Evolutionary conservation across 192 early-diverging fungal species (phyloP).

Genomic region (Radiomyces spectabilis): DNA sequence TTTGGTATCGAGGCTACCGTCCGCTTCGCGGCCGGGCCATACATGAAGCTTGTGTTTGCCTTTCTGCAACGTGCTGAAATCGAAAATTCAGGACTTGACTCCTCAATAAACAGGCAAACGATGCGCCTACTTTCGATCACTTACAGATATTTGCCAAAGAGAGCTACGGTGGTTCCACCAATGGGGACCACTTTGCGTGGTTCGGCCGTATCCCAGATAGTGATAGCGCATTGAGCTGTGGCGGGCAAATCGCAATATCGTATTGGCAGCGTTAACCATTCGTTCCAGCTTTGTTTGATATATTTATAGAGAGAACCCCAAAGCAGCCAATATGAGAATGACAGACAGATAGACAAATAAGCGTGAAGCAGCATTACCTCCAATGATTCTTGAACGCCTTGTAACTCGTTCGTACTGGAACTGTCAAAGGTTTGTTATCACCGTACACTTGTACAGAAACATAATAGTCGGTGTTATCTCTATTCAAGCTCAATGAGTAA

Average conservation of each 20-base stretch:
- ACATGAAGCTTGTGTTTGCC: constrained; percentile 74
- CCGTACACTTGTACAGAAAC: constrained; percentile 60
- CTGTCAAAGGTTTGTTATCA: constrained; percentile 58
- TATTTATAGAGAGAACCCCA: constrained; percentile 5
- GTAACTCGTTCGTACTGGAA: constrained; percentile 59
- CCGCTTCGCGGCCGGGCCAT: constrained; percentile 62
- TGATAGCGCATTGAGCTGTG: constrained; percentile 61
- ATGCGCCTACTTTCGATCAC: background rate
- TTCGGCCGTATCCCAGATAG: constrained; percentile 72
- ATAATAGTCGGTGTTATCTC: constrained; percentile 49
- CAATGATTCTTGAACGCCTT: constrained; percentile 56
- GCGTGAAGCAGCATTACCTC: constrained; percentile 27
- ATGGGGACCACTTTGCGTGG: constrained; percentile 67
- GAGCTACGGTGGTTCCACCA: constrained; percentile 66
- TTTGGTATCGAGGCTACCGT: constrained; percentile 44
- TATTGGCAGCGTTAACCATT: constrained; percentile 87
- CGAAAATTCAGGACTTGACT: constrained; percentile 1
- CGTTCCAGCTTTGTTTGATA: constrained; percentile 84
- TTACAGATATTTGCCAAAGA: constrained; percentile 81
- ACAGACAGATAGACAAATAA: background rate
- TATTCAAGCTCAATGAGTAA: constrained; percentile 10
- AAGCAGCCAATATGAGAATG: constrained; percentile 4
- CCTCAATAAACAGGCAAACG: background rate
- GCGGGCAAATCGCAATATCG: constrained; percentile 80
- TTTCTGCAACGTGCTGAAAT: constrained; percentile 67